Evolutionary conservation across 225 moss, liverwort and hornwort genomes (phyloP), one percentile per base, ranked within the genome.

Genomic region (Pseudisothecium myosuroides): DNA sequence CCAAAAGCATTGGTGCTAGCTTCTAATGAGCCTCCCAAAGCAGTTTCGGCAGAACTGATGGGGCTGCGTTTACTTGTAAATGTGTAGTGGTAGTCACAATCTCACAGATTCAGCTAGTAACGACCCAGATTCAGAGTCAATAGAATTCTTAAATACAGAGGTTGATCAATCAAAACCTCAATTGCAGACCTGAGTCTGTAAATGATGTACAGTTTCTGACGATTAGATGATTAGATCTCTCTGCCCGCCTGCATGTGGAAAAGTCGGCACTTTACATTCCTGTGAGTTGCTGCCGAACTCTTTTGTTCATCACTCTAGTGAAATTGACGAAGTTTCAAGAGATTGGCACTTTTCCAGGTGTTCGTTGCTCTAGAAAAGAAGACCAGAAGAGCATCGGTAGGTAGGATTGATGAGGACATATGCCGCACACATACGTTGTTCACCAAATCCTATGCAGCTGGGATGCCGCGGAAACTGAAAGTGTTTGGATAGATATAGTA

Each of bases 381-480:
- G 91, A 94, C 96, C 31, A 96, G 95, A 83, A 90, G 92, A 88
- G 87, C 94, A 39, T 82, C 92, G 97, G 97, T 95, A 97, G 87
- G 86, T 97, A 81, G 96, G 98, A 76, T 75, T 96, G 45, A 9
- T 81, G 90, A 89, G 95, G 86, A 93, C 61, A 61, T 97, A 58
- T 92, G 87, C 81, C 91, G 95, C 69, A 94, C 94, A 60, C 87
- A 91, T 47, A 91, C 91, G 83, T 11, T 82, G 15, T 22, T 65
- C 82, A 81, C 64, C 63, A 64, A 24, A 66, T 83, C 55, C 55
- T 66, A n/a, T 71, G 95, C 90, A 83, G 88, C 77, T 87, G 95
- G 96, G 85, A 77, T 95, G 39, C 68, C 39, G 7, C 52, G 29
- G 55, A 69, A 69, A 52, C 84, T 95, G 76, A 95, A 92, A 89